A percentile compares a stretch with the other conserved stretches of the same genome.
Evolutionary conservation across 2,329 filamentous ascomycete species (phyloP).

Genomic region (Ceratocystis alfenasii): DNA sequence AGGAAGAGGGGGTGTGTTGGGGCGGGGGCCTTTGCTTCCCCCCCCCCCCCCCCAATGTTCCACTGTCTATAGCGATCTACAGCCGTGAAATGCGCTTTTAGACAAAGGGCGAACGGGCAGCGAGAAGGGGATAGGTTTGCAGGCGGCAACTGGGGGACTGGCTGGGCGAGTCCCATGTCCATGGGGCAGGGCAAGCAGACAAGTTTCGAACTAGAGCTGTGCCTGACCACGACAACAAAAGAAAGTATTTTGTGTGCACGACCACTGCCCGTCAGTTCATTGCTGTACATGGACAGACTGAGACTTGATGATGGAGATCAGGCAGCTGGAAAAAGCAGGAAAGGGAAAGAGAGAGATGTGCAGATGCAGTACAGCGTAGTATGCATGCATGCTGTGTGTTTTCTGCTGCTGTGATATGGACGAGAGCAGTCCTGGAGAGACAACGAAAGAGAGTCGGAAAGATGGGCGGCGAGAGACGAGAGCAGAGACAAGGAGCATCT

Average conservation of each 20-base stretch:
- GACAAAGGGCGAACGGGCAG: not conserved
- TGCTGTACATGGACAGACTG: too few relatives aligned
- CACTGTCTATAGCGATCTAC: not conserved
- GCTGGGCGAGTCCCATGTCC: too few relatives aligned
- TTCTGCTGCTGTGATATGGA: not conserved
- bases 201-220: not conserved
- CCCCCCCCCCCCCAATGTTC: too few relatives aligned
- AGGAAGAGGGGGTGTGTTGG: not conserved
- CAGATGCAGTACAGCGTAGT: not conserved
- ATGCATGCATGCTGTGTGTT: not conserved
- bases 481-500: too few relatives aligned
- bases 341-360: not conserved
- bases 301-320: not conserved
- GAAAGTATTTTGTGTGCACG: not conserved
- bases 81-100: not conserved
- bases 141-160: not conserved
- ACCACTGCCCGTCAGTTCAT: too few relatives aligned
- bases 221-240: not conserved
- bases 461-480: too few relatives aligned
- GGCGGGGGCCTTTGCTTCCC: not conserved
- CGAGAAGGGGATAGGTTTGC: not conserved
- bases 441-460: not conserved
- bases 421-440: not conserved
- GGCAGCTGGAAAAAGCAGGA: slow-evolving; percentile 1
- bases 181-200: too few relatives aligned